Percentiles rank a stretch among this genome's conserved stretches.
Evolutionary conservation across 2,329 filamentous ascomycete species (phyloP).

Genomic region (Alternaria arborescens): DNA sequence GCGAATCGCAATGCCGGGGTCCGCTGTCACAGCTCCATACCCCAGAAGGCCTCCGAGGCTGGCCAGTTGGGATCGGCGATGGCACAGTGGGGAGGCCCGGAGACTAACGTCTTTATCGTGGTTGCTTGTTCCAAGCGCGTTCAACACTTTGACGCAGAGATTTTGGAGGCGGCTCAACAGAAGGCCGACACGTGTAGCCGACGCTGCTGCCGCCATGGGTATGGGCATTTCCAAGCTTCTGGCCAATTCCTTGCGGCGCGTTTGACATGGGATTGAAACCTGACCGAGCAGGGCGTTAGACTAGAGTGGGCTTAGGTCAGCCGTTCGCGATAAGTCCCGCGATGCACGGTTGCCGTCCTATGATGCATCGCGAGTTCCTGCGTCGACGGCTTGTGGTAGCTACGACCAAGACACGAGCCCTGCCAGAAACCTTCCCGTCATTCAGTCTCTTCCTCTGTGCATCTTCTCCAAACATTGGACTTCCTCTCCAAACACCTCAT

Average conservation of each 20-base stretch:
- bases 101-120: slow-evolving; percentile 21
- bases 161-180: slow-evolving; percentile 12
- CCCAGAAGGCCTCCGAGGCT: slow-evolving; percentile 19
- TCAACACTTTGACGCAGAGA: slow-evolving; percentile 35
- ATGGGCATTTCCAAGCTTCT: slow-evolving; percentile 6
- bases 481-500: slow-evolving; percentile 12
- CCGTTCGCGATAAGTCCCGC: slow-evolving; percentile 35
- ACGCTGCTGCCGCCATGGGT: slow-evolving; percentile 2
- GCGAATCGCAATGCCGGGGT: slow-evolving; percentile 8
- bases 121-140: slow-evolving; percentile 35
- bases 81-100: slow-evolving; percentile 15
- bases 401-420: slow-evolving; percentile 28
- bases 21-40: slow-evolving; percentile 18
- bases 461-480: slow-evolving; percentile 15
- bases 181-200: slow-evolving; percentile 3
- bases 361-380: slow-evolving; percentile 47
- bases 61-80: slow-evolving; percentile 25
- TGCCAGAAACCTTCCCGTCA: slow-evolving; percentile 23
- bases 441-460: slow-evolving; percentile 18
- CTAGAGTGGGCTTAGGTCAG: slow-evolving; percentile 19
- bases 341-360: slow-evolving; percentile 32
- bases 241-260: slow-evolving; percentile 21
- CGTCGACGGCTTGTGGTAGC: slow-evolving; percentile 36
- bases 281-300: slow-evolving; percentile 20
- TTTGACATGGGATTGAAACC: slow-evolving; percentile 23